These are phyloP conservation scores for Mycena sp. DNA, from an alignment of 1,284 basidiomycete species.

Conservation along the genomic window DNA sequence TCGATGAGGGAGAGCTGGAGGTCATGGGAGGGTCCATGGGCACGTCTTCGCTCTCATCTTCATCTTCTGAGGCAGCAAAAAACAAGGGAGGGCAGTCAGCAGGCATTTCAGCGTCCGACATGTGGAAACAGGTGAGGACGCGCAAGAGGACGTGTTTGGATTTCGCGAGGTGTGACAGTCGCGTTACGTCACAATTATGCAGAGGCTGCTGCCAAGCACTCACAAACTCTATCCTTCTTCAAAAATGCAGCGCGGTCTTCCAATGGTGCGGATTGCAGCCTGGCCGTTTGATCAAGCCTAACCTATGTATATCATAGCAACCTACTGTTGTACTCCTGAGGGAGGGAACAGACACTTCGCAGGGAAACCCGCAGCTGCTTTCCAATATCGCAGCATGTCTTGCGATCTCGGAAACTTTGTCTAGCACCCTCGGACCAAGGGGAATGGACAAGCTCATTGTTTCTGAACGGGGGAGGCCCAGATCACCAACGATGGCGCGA, in stretches of 20 bases:
- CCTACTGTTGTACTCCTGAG: slow-evolving; percentile 93
- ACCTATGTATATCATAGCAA: slow-evolving; percentile 68
- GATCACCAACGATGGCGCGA: slow-evolving; percentile 99
- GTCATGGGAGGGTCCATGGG: slow-evolving; percentile 34
- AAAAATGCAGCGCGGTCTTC: slow-evolving; percentile 80
- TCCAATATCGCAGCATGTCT: slow-evolving; percentile 98
- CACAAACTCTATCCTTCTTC: background rate
- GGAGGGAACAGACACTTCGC: slow-evolving; percentile 97
- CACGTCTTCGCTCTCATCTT: slow-evolving; percentile 41
- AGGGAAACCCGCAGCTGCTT: slow-evolving; percentile 93
- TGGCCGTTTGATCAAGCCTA: slow-evolving; percentile 22
- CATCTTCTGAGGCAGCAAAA: slow-evolving; percentile 61
- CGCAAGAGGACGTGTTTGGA: too few relatives aligned
- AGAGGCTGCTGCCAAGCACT: slow-evolving; percentile 3
- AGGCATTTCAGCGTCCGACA: slow-evolving; percentile 42
- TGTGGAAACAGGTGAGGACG: too few relatives aligned
- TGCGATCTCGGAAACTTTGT: slow-evolving; percentile 88
- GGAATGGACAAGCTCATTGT: slow-evolving; percentile 99
- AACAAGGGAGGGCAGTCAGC: slow-evolving; percentile 49
- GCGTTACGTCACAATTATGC: slow-evolving; percentile 9
- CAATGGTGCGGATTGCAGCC: slow-evolving; percentile 60
- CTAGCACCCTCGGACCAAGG: slow-evolving; percentile 96
- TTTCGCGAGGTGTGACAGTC: background rate
- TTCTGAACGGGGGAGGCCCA: slow-evolving; percentile 93
- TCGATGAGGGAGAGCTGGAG: slow-evolving; percentile 37